Percentiles rank a stretch among this genome's conserved stretches.
These are phyloP conservation scores for Thelonectria blattea DNA, from an alignment of 2,329 filamentous ascomycete genomes.

Conservation along the genomic window DNA sequence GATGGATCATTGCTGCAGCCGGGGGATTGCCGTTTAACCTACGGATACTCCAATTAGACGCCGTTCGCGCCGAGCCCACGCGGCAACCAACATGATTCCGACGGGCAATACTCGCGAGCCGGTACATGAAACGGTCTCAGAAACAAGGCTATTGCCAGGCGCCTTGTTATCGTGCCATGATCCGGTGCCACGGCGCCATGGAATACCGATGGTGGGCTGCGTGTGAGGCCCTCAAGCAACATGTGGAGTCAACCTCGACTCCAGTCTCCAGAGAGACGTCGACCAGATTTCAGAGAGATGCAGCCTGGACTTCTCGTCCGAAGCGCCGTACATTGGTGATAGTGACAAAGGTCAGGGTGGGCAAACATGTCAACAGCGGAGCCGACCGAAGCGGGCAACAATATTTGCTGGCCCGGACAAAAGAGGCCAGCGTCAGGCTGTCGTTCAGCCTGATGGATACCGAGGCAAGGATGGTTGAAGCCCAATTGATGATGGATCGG, in stretches of 20 bases:
- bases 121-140: constrained; percentile 18
- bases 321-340: constrained; percentile 9
- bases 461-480: constrained; percentile 19
- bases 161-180: constrained; percentile 24
- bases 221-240: constrained; percentile 18
- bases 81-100: constrained; percentile 8
- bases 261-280: constrained; percentile 10
- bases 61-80: not conserved
- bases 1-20: not conserved
- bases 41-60: not conserved
- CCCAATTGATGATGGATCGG: constrained; percentile 19
- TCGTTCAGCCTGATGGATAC: constrained; percentile 20
- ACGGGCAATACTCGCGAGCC: constrained; percentile 5
- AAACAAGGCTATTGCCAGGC: constrained; percentile 21
- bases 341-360: constrained; percentile 1
- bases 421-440: constrained; percentile 19
- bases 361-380: constrained; percentile 4
- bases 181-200: constrained; percentile 22
- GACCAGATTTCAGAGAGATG: constrained; percentile 16
- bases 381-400: constrained; percentile 7
- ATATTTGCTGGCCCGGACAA: constrained; percentile 11
- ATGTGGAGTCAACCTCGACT: constrained; percentile 20
- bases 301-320: constrained; percentile 7
- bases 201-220: constrained; percentile 15
- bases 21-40: not conserved